Conservation (phyloP, 345 rosid species). For the Sapria himalayana region DNA sequence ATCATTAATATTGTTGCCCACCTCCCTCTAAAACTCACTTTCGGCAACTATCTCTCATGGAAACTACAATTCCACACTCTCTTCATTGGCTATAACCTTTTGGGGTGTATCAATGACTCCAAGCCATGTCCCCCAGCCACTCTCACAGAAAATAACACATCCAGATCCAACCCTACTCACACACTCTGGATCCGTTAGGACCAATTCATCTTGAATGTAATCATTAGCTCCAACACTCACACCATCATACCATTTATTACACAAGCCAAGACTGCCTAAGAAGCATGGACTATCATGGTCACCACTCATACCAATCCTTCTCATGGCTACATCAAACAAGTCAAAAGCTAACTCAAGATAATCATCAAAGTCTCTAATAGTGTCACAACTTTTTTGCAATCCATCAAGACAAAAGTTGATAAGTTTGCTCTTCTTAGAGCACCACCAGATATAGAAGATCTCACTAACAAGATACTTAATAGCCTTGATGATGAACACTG, state of each 20-base stretch:
- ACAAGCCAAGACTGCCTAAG: not conserved
- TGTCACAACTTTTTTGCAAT: not conserved
- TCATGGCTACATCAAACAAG: not conserved
- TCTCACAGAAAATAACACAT: not conserved
- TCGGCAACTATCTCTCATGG: not conserved
- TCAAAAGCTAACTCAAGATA: not conserved
- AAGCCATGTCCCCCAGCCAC: not conserved
- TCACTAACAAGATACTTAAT: not conserved
- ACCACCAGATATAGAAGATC: not conserved
- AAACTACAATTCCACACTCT: not conserved
- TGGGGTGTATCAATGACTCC: not conserved
- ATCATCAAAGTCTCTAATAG: not conserved
- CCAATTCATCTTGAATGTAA: not conserved
- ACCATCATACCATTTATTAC: not conserved
- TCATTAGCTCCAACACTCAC: not conserved
- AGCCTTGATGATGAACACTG: not conserved
- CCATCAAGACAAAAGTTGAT: not conserved
- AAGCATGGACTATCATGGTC: not conserved
- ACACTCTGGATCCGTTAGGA: not conserved
- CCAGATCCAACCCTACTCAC: not conserved
- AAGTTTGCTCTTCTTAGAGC: not conserved
- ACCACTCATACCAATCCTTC: not conserved
- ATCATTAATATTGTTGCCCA: not conserved
- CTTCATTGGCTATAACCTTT: not conserved
- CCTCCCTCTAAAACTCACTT: not conserved